Conservation (phyloP, 352 stramenopile genomes). For the Pythium graminicola region DNA sequence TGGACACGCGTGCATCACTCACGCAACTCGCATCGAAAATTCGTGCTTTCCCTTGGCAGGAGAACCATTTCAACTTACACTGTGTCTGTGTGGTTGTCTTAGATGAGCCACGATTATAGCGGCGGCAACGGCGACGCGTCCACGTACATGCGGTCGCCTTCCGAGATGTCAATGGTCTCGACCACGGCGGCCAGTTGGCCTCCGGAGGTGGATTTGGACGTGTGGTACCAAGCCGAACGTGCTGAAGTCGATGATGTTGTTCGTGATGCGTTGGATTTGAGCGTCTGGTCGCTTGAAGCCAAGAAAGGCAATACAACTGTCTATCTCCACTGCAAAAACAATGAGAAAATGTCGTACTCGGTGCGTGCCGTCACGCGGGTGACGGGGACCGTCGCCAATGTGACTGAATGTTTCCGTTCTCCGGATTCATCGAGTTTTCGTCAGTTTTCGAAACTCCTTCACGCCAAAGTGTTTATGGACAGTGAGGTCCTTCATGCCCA, state of each 20-base stretch:
- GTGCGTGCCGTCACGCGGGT: conserved; percentile 67
- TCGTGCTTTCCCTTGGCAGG: neutral
- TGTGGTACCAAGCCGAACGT: conserved; percentile 68
- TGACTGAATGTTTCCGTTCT: conserved; percentile 74
- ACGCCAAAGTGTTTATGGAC: conserved; percentile 70
- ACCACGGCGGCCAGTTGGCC: conserved; percentile 39
- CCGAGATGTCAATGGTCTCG: conserved; percentile 3
- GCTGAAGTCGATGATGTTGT: conserved; percentile 64
- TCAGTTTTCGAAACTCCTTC: conserved; percentile 67
- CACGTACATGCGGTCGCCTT: conserved; percentile 12
- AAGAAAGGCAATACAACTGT: conserved; percentile 56
- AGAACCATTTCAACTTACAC: neutral
- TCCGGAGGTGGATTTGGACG: conserved; percentile 65
- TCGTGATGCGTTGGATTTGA: conserved; percentile 56
- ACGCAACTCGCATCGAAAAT: neutral
- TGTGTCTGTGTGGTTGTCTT: neutral
- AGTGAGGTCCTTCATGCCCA: conserved; percentile 73
- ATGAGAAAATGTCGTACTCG: conserved; percentile 65
- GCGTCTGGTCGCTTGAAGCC: conserved; percentile 67
- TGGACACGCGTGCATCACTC: neutral
- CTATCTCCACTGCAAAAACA: conserved; percentile 84
- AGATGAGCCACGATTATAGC: conserved; percentile 22
- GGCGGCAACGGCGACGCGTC: conserved; percentile 1
- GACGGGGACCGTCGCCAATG: conserved; percentile 51
- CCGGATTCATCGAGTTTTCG: conserved; percentile 51